Evolutionary conservation across 176 grass and related monocot genomes (phyloP).

Genomic region (Saccharum spontaneum): DNA sequence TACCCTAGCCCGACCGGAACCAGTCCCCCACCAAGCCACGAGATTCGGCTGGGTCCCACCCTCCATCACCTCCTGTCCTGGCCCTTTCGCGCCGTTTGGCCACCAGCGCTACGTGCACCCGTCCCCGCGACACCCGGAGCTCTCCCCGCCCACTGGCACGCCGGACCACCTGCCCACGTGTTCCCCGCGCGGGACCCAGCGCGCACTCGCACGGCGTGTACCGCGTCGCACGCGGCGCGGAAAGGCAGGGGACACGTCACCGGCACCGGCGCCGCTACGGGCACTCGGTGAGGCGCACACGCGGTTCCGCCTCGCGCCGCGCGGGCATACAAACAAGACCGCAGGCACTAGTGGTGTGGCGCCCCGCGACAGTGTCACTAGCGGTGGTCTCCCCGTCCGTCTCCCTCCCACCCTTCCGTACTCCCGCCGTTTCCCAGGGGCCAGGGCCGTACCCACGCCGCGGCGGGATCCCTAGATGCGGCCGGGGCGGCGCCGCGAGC

Average conservation of each 20-base stretch:
- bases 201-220: background rate
- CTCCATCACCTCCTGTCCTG: background rate
- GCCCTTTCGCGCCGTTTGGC: background rate
- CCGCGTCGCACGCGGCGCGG: constrained; percentile 34
- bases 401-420: background rate
- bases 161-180: background rate
- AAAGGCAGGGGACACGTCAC: background rate
- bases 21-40: background rate
- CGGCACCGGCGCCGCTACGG: background rate
- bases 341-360: background rate
- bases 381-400: background rate
- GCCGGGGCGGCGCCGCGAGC: background rate
- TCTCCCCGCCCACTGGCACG: accelerated
- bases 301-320: background rate
- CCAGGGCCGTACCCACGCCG: background rate
- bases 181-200: background rate
- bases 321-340: background rate
- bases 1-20: accelerated
- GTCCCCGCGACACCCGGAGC: too few species aligned
- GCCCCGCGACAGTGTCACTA: background rate
- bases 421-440: background rate
- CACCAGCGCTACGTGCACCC: constrained; percentile 5
- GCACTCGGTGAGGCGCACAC: background rate
- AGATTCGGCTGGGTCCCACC: constrained; percentile 11
- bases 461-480: constrained; percentile 3